phyloP scores from a whole-genome alignment of 2,329 filamentous ascomycete genomes.

The Calonectria hongkongensis region DNA sequence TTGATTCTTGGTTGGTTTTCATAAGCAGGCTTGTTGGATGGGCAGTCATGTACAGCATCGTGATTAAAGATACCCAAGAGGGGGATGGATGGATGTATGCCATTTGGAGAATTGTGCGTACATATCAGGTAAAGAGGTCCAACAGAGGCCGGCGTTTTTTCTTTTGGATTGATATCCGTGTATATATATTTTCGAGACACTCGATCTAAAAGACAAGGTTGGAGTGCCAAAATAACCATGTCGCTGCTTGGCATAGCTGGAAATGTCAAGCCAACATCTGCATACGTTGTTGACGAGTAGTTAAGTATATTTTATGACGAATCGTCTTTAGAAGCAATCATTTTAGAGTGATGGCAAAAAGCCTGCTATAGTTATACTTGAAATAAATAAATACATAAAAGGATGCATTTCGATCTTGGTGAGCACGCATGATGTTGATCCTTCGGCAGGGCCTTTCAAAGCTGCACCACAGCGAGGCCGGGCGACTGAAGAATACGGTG shows the following conservation, averaged over 20 bases:
- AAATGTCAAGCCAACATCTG: not conserved
- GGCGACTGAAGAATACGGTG: not conserved
- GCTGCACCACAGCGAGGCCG: too few species aligned
- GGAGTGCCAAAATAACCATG: not conserved
- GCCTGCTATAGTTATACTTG: too few species aligned
- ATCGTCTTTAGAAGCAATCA: too few species aligned
- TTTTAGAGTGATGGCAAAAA: too few species aligned
- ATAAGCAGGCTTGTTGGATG: not conserved
- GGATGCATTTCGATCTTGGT: too few species aligned
- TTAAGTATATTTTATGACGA: too few species aligned
- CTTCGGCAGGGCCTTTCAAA: too few species aligned
- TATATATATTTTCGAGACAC: slow-evolving; percentile 10
- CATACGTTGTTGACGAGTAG: too few species aligned
- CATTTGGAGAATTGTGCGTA: not conserved
- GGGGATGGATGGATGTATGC: not conserved
- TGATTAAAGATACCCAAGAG: slow-evolving; percentile 32
- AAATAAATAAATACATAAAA: too few species aligned
- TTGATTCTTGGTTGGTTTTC: slow-evolving; percentile 43
- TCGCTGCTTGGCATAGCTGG: not conserved
- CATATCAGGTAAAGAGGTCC: not conserved
- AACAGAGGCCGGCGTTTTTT: slow-evolving; percentile 13
- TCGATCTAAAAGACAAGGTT: not conserved
- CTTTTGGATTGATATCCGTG: not conserved
- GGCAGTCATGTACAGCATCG: slow-evolving; percentile 18
- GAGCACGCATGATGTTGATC: too few species aligned